A percentile compares a stretch with the other conserved stretches of the same genome.
These are phyloP conservation scores for Solanum virginianum DNA, from an alignment of 257 asterid genomes.

Conservation along the genomic window DNA sequence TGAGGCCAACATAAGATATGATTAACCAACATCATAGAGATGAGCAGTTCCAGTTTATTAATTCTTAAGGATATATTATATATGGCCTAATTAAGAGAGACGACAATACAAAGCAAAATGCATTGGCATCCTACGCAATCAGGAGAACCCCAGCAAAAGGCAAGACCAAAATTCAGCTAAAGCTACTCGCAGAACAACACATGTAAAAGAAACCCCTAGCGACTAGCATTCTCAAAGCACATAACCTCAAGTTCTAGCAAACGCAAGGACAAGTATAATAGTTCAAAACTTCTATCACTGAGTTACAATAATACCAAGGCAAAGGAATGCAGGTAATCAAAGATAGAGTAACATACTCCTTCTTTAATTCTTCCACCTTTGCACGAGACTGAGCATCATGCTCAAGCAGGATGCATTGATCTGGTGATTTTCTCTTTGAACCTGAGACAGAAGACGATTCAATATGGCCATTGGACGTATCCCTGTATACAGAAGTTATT, in stretches of 20 bases:
- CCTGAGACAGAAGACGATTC: conserved; percentile 16
- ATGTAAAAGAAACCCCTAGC: not conserved
- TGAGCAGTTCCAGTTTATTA: not conserved
- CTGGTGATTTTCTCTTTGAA: conserved; percentile 51
- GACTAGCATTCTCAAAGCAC: not conserved
- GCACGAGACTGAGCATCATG: conserved; percentile 44
- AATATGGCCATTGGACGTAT: conserved; percentile 21
- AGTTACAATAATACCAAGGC: not conserved
- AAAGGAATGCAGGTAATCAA: not conserved
- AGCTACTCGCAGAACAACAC: not conserved
- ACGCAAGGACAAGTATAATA: not conserved
- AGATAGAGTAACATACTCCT: conserved; percentile 44
- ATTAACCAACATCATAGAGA: not conserved
- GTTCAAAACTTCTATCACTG: not conserved
- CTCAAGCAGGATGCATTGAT: conserved; percentile 41
- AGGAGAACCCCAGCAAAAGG: not conserved
- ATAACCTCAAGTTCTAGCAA: not conserved
- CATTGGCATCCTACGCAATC: not conserved
- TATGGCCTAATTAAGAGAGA: not conserved
- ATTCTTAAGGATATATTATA: not conserved
- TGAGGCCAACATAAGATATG: not conserved
- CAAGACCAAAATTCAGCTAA: not conserved
- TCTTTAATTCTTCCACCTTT: conserved; percentile 60
- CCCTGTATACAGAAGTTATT: conserved; percentile 10
- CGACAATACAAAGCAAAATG: not conserved